phyloP scores from a whole-genome alignment of 805 yeast species.

The Saccharomycopsis malanga region DNA sequence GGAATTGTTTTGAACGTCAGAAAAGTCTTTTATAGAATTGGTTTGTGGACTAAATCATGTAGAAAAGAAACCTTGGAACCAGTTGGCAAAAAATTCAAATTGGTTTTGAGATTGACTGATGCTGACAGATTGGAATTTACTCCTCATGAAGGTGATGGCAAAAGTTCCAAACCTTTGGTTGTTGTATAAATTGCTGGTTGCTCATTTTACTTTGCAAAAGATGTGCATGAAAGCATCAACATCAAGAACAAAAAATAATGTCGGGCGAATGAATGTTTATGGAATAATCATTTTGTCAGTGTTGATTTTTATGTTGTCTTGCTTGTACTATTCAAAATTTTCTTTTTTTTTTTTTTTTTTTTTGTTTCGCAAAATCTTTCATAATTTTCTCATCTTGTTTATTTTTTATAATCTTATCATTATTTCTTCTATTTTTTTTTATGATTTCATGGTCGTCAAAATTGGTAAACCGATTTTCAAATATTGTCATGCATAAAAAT shows the following conservation, averaged over 20 bases:
- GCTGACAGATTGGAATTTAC: slow-evolving; percentile 75
- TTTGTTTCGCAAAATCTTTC: background rate
- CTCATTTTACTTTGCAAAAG: background rate
- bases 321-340: background rate
- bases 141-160: slow-evolving; percentile 41
- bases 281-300: too few species aligned
- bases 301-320: too few species aligned
- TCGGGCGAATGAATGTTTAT: too few species aligned
- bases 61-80: slow-evolving; percentile 55
- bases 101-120: slow-evolving; percentile 67
- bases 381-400: too few species aligned
- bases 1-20: slow-evolving; percentile 91
- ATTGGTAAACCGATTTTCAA: too few species aligned
- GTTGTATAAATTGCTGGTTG: slow-evolving; percentile 4
- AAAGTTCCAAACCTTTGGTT: slow-evolving; percentile 11
- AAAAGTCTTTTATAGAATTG: slow-evolving; percentile 73
- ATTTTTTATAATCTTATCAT: too few species aligned
- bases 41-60: slow-evolving; percentile 88
- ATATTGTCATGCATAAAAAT: too few species aligned
- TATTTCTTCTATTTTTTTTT: too few species aligned
- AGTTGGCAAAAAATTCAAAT: slow-evolving; percentile 83
- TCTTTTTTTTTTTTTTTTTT: too few species aligned
- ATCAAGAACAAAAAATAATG: too few species aligned
- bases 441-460: too few species aligned
- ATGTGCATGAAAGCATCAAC: background rate